Evolutionary conservation across 2,329 filamentous ascomycete genomes (phyloP).

Genomic region (Fonsecaea pugnacius): DNA sequence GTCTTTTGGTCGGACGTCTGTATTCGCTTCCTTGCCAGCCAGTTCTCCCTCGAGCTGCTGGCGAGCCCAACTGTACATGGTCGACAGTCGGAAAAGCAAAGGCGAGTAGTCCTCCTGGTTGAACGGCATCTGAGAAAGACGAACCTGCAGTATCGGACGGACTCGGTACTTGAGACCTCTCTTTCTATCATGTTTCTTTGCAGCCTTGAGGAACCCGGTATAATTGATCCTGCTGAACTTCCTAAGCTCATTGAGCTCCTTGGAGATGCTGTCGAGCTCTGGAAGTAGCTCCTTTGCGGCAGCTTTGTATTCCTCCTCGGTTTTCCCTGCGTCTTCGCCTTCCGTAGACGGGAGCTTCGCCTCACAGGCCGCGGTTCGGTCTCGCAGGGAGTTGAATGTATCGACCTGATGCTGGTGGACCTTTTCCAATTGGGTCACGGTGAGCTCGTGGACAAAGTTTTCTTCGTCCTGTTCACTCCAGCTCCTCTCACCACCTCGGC

Average conservation of each 20-base stretch:
- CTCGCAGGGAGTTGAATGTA: slow-evolving; percentile 78
- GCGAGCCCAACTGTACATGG: slow-evolving; percentile 93
- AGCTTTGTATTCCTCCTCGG: slow-evolving; percentile 48
- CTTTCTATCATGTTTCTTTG: slow-evolving; percentile 98
- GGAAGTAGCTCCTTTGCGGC: slow-evolving; percentile 72
- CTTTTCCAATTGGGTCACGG: slow-evolving; percentile 94
- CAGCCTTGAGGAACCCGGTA: slow-evolving; percentile 95
- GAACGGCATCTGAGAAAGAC: slow-evolving; percentile 85
- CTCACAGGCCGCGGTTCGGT: slow-evolving; percentile 74
- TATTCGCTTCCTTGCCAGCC: slow-evolving; percentile 49
- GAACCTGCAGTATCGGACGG: slow-evolving; percentile 87
- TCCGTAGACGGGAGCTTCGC: slow-evolving; percentile 62
- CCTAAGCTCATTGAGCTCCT: slow-evolving; percentile 89
- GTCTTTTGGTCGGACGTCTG: slow-evolving; percentile 55
- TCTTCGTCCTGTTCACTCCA: slow-evolving; percentile 97
- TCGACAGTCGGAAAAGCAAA: slow-evolving; percentile 81
- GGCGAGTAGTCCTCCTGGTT: slow-evolving; percentile 94
- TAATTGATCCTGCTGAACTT: slow-evolving; percentile 97
- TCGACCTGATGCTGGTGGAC: slow-evolving; percentile 86
- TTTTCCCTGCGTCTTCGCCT: slow-evolving; percentile 43
- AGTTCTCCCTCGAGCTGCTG: slow-evolving; percentile 73
- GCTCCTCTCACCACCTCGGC: slow-evolving; percentile 58
- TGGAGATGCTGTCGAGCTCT: slow-evolving; percentile 85
- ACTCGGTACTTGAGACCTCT: slow-evolving; percentile 84
- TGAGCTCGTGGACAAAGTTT: slow-evolving; percentile 89